Conservation (phyloP, 2,329 filamentous ascomycete genomes). For the Sporothrix pallida region DNA sequence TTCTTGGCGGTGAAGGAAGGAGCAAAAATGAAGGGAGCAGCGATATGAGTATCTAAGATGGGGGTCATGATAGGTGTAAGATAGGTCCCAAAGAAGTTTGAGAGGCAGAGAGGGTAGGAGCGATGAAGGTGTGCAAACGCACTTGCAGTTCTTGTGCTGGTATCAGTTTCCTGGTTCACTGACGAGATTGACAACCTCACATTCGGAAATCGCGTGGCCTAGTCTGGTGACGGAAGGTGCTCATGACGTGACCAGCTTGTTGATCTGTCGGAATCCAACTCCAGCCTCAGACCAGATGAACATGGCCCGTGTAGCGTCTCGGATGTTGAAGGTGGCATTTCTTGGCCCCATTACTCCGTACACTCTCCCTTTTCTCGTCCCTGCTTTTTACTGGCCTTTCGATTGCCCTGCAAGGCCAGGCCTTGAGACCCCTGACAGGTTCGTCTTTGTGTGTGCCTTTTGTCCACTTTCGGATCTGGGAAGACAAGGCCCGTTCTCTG, state of each 20-base stretch:
- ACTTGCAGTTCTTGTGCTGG: not conserved
- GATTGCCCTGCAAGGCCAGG: constrained; percentile 4
- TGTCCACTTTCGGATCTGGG: constrained; percentile 14
- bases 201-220: not conserved
- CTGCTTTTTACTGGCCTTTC: not conserved
- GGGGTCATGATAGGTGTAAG: not conserved
- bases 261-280: constrained; percentile 10
- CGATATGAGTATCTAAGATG: not conserved
- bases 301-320: constrained; percentile 9
- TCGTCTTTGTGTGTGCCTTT: not conserved
- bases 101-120: not conserved
- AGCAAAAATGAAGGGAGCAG: not conserved
- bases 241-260: constrained; percentile 27
- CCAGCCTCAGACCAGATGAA: constrained; percentile 16
- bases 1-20: constrained; percentile 9
- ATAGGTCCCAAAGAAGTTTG: not conserved
- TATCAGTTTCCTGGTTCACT: not conserved
- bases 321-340: not conserved
- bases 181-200: not conserved
- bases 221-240: not conserved
- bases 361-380: not conserved
- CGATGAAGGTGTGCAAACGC: not conserved
- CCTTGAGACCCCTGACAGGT: not conserved
- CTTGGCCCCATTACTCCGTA: not conserved
- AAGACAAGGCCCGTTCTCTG: not conserved